Evolutionary conservation across 768 basidiomycete genomes (phyloP).

Genomic region (Rubroboletus pulcherrimus): DNA sequence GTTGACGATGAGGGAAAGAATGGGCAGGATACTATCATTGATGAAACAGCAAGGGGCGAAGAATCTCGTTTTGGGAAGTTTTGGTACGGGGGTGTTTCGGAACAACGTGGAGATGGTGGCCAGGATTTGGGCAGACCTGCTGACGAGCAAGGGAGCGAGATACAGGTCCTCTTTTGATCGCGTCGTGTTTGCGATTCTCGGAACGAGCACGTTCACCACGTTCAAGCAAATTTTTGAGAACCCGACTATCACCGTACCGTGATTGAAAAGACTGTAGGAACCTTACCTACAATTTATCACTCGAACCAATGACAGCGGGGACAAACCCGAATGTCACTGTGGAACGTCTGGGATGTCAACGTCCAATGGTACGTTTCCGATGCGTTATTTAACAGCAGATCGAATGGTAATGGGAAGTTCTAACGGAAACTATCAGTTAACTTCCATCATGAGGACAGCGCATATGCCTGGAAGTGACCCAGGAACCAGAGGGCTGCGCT

Average conservation of each 20-base stretch:
- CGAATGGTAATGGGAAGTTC: no score
- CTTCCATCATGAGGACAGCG: no score
- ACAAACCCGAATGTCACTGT: no score
- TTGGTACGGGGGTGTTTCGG: slow-evolving; percentile 75
- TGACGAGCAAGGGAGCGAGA: slow-evolving; percentile 46
- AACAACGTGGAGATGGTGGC: slow-evolving; percentile 61
- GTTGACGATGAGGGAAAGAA: slow-evolving; percentile 61
- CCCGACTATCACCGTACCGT: not conserved
- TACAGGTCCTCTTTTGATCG: slow-evolving; percentile 57
- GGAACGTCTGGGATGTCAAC: no score
- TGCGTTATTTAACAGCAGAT: no score
- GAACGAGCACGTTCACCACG: slow-evolving; percentile 41
- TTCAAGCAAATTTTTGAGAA: slow-evolving; percentile 38
- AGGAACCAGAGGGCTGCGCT: no score
- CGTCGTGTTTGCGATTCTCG: slow-evolving; percentile 66
- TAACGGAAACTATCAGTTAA: no score
- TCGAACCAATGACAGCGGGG: not conserved
- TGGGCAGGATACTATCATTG: slow-evolving; percentile 61
- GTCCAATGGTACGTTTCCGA: no score
- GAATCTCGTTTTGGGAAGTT: slow-evolving; percentile 67
- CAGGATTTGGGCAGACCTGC: slow-evolving; percentile 59
- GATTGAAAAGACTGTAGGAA: not conserved
- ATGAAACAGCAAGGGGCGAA: slow-evolving; percentile 59
- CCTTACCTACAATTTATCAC: not conserved
- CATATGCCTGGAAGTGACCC: no score